phyloP scores from a whole-genome alignment of 1,139 yeast genomes.

The Taphrina betulina region DNA sequence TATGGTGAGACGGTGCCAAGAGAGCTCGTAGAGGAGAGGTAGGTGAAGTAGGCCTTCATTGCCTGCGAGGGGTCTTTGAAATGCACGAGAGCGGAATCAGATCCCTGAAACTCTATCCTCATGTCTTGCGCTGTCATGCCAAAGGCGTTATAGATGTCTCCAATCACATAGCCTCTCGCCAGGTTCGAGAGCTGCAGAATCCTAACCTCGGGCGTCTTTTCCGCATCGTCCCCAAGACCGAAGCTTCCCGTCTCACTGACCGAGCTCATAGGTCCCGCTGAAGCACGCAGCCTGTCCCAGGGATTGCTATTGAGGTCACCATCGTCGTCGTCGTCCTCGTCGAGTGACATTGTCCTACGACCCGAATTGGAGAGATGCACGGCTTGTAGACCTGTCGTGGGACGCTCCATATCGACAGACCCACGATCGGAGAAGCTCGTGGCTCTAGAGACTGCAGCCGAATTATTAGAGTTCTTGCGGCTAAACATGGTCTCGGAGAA shows the following conservation, averaged over 20 bases:
- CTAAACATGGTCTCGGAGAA: constrained; percentile 12
- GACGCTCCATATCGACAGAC: constrained; percentile 4
- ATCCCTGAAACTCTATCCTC: constrained; percentile 24
- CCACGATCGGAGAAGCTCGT: constrained; percentile 20
- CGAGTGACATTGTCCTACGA: constrained; percentile 16
- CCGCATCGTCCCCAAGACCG: not conserved
- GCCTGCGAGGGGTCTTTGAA: constrained; percentile 25
- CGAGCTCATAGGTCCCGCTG: constrained; percentile 5
- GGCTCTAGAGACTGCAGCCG: constrained; percentile 14
- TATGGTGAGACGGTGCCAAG: constrained; percentile 32
- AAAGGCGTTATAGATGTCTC: constrained; percentile 30
- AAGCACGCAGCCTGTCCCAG: constrained; percentile 4
- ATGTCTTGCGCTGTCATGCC: constrained; percentile 9
- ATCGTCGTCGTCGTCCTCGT: constrained; percentile 17
- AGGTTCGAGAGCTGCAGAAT: constrained; percentile 24
- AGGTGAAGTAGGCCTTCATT: constrained; percentile 29
- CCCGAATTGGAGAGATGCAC: constrained; percentile 1
- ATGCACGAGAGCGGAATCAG: constrained; percentile 26
- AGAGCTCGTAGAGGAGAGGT: constrained; percentile 31
- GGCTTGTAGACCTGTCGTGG: constrained; percentile 7
- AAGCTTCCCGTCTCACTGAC: constrained; percentile 3
- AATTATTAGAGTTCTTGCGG: constrained; percentile 10
- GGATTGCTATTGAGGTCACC: not conserved
- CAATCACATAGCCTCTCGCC: constrained; percentile 11
- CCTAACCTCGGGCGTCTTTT: constrained; percentile 5